Base-by-base conservation (phyloP, 1,139 yeast genomes). In the Pichia sp. region DNA sequence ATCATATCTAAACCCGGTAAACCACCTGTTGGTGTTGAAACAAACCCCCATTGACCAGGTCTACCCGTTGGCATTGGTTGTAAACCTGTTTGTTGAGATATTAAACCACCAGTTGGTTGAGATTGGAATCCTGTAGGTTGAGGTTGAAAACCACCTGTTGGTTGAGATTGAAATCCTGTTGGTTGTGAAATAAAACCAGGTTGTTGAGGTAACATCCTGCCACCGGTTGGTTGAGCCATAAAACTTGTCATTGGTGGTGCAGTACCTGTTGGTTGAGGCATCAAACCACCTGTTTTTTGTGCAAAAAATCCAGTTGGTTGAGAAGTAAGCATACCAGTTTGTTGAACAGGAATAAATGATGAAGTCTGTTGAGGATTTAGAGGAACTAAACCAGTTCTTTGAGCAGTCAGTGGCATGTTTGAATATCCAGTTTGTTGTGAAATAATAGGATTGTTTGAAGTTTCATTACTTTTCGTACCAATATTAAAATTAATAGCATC, bases 1-100 rank as follows among this genome's bases (percentile, higher is more conserved):
- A 84, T 76, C 40, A 81, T 79, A 49, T 78, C 83, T 52, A 83
- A 68, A 7, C 91, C 91, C 1, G 91, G 89, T 32, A 81, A 69
- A 2, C 85, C 86, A 31, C 82, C 81, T 0, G 84, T 77, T 14
- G 87, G 88, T 43, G 74, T 76, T 26, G 81, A 76, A 32, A 78
- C 81, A 64, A 81, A 80, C 1, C 91, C 89, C 93, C 91, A 81
- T 57, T 82, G 80, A 18, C 91, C 91, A 1, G 89, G 91, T 49
- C 69, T 71, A 7, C 91, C 93, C 0, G 93, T 76, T 6, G 80
- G 80, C 62, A 73, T 78, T 11, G 64, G 60, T 38, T 60, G 63
- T 22, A 72, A 68, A n/a, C 60, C 72, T 1, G 76, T 70, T 38
- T 58, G 63, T 50, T 70, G 76, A 2, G 70, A 65, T 43, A 56